Conservation (phyloP, 345 rosid genomes). For the Moricandia arvensis region DNA sequence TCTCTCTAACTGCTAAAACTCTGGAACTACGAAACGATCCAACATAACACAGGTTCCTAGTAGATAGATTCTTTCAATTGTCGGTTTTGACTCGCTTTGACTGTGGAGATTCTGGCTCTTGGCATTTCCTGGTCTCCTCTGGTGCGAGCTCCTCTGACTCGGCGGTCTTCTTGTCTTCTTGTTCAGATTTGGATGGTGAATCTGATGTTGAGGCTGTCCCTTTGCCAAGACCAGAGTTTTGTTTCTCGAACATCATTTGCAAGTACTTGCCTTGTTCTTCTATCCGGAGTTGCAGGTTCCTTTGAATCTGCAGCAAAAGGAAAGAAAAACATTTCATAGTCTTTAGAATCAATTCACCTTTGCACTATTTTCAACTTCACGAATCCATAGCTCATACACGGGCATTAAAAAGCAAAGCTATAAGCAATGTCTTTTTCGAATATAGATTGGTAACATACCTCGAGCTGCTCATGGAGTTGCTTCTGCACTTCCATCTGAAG, state of each 20-base stretch:
- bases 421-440: neutral
- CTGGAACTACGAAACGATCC: neutral
- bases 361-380: neutral
- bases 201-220: conserved; percentile 53
- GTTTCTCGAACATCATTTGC: conserved; percentile 97
- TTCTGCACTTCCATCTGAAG: conserved; percentile 98
- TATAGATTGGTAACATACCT: conserved; percentile 49
- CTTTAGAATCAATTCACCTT: neutral
- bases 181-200: conserved; percentile 38
- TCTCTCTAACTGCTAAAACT: conserved; percentile 24
- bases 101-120: conserved; percentile 33
- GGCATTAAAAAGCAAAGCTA: neutral
- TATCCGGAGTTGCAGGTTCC: conserved; percentile 87
- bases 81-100: conserved; percentile 36
- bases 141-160: conserved; percentile 18
- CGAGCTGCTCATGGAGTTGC: conserved; percentile 93
- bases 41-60: neutral
- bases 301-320: conserved; percentile 61
- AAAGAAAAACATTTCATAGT: conserved; percentile 2
- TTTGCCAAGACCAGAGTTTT: conserved; percentile 61
- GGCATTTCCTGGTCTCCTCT: conserved; percentile 30
- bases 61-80: conserved; percentile 12
- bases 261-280: conserved; percentile 97
- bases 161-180: conserved; percentile 38
- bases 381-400: neutral